A percentile compares a stretch with the other conserved stretches of the same genome.
Conservation (phyloP, 2,329 filamentous ascomycete genomes). For the Byssoonygena ceratinophila region DNA sequence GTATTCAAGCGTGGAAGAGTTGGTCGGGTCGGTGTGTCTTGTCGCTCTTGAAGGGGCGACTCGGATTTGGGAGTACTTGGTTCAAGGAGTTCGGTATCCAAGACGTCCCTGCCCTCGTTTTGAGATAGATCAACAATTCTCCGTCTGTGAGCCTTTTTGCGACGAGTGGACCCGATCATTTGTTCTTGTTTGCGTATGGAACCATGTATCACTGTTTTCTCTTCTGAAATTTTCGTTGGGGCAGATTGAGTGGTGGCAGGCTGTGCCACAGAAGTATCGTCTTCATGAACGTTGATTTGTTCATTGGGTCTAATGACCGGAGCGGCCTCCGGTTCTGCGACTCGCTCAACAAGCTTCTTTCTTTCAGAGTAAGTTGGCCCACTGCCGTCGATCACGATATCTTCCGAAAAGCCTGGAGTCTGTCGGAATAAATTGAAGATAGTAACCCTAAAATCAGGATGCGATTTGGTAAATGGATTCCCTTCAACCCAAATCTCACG, state of each 20-base stretch:
- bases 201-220: not conserved
- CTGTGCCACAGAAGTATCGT: constrained; percentile 49
- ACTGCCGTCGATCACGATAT: constrained; percentile 76
- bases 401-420: constrained; percentile 79
- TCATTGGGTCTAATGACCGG: constrained; percentile 64
- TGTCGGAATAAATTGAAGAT: constrained; percentile 95
- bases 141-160: constrained; percentile 44
- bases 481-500: constrained; percentile 85
- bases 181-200: constrained; percentile 18
- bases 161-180: constrained; percentile 29
- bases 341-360: constrained; percentile 72
- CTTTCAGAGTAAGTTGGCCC: constrained; percentile 77
- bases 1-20: constrained; percentile 4
- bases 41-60: constrained; percentile 2
- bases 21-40: not conserved
- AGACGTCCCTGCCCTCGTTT: constrained; percentile 24
- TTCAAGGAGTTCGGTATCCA: not conserved
- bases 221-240: constrained; percentile 7
- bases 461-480: constrained; percentile 83
- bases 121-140: constrained; percentile 49
- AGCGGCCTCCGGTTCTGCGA: constrained; percentile 61
- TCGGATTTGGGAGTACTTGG: constrained; percentile 3
- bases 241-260: not conserved
- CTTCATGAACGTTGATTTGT: constrained; percentile 40
- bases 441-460: constrained; percentile 71